Base-by-base conservation (phyloP, 2,329 filamentous ascomycete species). In the Diaporthe ampelina region DNA sequence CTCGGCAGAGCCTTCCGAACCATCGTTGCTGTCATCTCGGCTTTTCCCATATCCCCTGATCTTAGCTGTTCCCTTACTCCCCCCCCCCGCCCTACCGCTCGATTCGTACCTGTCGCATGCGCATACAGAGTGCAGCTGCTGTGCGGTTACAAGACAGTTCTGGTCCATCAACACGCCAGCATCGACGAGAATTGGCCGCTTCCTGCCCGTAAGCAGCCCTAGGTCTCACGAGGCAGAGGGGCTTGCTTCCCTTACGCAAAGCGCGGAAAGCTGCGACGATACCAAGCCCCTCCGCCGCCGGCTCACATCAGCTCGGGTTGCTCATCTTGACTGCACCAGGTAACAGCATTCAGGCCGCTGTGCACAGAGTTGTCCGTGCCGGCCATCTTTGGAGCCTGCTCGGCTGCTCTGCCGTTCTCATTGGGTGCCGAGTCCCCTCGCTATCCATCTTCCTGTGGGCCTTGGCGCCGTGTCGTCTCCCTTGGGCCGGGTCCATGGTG, bases 381-480 rank as follows among this genome's bases (percentile, higher is more conserved):
- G 63, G 48, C 29, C 45, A 24, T 37, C 21, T 26, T 37, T 29
- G 10, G 29, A 17, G 29, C 63, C 63, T 24, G 26, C 45, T 24
- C 17, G 32, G 63, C 29, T 68, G 48, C 45, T 13, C 45, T 40
- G 7, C 32, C 48, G 15, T 40, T 26, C n/a, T 35, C 48, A 40
- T 40, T 45, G 63, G 61, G 63, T 24, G 15, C 48, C 26, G 32
- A 17, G 15, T 2, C 32, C 63, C 48, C 63, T 67, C 63, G 32
- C 15, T 24, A 21, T 40, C 63, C n/a, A 24, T 68, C 15, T 32
- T 40, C 48, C 24, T 40, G 63, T 68, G 45, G 63, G 63, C 63
- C 63, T 68, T 54, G 63, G 63, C 63, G 52, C n/a, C 63, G 63
- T 68, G 63, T 68, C 63, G 63, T 54, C 63, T 68, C 63, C 63